phyloP scores from a whole-genome alignment of 2,329 filamentous ascomycete species.

The Penicillium sp. region DNA sequence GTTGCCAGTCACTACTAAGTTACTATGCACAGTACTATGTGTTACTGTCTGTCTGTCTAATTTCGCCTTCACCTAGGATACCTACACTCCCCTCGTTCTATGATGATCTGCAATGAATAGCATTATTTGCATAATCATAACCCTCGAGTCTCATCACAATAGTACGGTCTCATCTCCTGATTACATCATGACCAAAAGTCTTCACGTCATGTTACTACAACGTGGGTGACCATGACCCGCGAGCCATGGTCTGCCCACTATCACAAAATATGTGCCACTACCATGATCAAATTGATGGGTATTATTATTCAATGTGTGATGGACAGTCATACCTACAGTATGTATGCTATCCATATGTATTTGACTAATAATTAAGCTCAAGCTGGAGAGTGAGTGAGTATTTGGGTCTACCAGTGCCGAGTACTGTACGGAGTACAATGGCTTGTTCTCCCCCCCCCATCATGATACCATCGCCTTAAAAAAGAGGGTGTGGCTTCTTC shows the following conservation, averaged over 20 bases:
- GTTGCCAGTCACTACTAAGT: no score
- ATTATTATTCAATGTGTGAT: neutral
- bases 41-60: neutral
- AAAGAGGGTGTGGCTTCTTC: neutral
- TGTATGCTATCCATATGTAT: neutral
- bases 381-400: neutral
- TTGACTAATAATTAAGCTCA: slow-evolving; percentile 5
- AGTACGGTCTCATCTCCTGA: neutral
- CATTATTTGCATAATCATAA: neutral
- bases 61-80: neutral
- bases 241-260: slow-evolving; percentile 12
- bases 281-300: neutral
- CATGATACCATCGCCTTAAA: neutral
- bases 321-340: neutral
- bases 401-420: neutral
- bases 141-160: neutral
- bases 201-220: slow-evolving; percentile 20
- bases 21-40: no score
- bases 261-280: neutral
- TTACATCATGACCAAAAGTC: slow-evolving; percentile 26
- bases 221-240: slow-evolving; percentile 19
- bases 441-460: no score
- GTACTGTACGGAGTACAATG: neutral
- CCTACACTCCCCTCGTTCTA: no score
- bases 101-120: neutral